Percentiles rank a stretch among this genome's conserved stretches.
phyloP scores from a whole-genome alignment of 495 filamentous ascomycete genomes.

The Aspergillus olivimuriae region DNA sequence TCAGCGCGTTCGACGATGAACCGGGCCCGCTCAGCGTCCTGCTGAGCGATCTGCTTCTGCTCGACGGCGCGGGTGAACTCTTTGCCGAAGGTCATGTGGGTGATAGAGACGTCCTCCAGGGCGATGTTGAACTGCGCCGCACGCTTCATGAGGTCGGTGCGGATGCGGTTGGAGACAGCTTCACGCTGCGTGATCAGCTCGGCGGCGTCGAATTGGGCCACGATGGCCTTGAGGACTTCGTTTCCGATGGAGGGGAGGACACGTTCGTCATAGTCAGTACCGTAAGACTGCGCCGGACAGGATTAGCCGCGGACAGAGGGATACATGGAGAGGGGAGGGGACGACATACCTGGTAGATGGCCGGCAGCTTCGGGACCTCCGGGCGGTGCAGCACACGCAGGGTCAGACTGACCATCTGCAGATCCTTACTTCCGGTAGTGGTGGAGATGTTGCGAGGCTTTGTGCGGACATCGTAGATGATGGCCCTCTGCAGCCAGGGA shows the following conservation, averaged over 20 bases:
- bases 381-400: conserved; percentile 91
- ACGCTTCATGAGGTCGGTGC: conserved; percentile 86
- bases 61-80: conserved; percentile 98
- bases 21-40: conserved; percentile 92
- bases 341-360: conserved; percentile 88
- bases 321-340: not conserved
- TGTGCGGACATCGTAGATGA: conserved; percentile 96
- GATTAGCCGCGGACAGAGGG: not conserved
- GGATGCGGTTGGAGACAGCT: conserved; percentile 92
- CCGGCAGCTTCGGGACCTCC: conserved; percentile 85
- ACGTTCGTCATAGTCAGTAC: conserved; percentile 97
- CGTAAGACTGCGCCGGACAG: conserved; percentile 51
- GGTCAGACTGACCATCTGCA: conserved; percentile 99
- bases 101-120: conserved; percentile 98
- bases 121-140: conserved; percentile 99
- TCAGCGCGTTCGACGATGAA: conserved; percentile 99
- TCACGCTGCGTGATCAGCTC: conserved; percentile 99
- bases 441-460: conserved; percentile 95
- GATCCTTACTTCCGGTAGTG: conserved; percentile 97
- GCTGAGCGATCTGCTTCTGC: conserved; percentile 99
- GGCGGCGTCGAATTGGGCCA: conserved; percentile 97
- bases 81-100: conserved; percentile 99
- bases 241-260: conserved; percentile 99
- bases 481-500: conserved; percentile 91
- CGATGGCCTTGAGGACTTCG: conserved; percentile 99